Percentiles rank a stretch among this genome's conserved stretches.
phyloP scores from a whole-genome alignment of 78 protist species.

The Monocercomonoides exilis region DNA sequence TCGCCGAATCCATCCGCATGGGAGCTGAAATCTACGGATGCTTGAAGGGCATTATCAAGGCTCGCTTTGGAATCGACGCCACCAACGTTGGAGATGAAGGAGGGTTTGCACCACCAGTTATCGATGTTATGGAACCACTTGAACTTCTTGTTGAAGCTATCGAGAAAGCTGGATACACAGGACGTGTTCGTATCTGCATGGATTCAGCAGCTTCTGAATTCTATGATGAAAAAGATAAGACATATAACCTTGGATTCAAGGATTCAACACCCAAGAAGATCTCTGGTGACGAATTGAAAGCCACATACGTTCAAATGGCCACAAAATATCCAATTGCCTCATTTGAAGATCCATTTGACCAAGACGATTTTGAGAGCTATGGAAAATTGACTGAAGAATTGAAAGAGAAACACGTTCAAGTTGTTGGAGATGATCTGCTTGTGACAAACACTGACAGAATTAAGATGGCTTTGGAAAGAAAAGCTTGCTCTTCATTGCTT shows the following conservation, averaged over 20 bases:
- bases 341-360: conserved; percentile 96
- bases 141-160: conserved; percentile 79
- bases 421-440: conserved; percentile 97
- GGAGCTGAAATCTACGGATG: conserved; percentile 68
- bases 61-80: conserved; percentile 47
- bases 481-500: conserved; percentile 88
- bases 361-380: too few species aligned
- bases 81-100: conserved; percentile 99
- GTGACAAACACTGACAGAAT: conserved; percentile 95
- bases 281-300: conserved; percentile 45
- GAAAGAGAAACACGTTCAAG: conserved; percentile 45
- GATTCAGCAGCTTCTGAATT: conserved; percentile 93
- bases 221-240: conserved; percentile 51
- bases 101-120: conserved; percentile 95
- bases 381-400: conserved; percentile 18
- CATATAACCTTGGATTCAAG: conserved; percentile 95
- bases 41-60: conserved; percentile 76
- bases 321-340: conserved; percentile 66
- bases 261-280: conserved; percentile 65
- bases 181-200: conserved; percentile 34
- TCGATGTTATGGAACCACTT: conserved; percentile 82
- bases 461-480: conserved; percentile 71
- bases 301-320: conserved; percentile 31
- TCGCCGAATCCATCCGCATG: conserved; percentile 84
- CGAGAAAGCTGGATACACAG: conserved; percentile 88